phyloP scores from a whole-genome alignment of 2,329 filamentous ascomycete species.

The Aspergillus sp. region DNA sequence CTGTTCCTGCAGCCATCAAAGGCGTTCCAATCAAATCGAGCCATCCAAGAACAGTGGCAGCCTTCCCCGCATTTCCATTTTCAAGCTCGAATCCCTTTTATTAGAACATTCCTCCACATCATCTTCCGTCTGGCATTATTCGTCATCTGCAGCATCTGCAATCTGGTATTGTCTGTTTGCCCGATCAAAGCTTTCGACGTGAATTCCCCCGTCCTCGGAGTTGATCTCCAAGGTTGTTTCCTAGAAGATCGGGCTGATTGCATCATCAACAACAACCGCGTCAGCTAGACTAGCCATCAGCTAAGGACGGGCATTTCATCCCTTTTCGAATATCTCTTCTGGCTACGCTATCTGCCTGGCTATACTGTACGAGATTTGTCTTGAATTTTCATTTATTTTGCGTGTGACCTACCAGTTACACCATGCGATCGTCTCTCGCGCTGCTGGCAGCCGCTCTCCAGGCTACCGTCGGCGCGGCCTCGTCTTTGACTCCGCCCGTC shows the following conservation, averaged over 20 bases:
- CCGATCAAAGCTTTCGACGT: not conserved
- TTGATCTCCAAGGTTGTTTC: not conserved
- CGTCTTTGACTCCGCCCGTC: constrained; percentile 64
- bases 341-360: constrained; percentile 5
- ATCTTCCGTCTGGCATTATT: not conserved
- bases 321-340: not conserved
- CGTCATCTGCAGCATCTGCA: not conserved
- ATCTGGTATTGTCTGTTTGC: constrained; percentile 1
- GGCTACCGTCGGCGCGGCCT: constrained; percentile 52
- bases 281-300: not conserved
- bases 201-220: not conserved
- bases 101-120: not conserved
- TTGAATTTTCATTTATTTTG: not conserved
- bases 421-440: constrained; percentile 39
- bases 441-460: constrained; percentile 44
- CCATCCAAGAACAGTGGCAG: constrained; percentile 1
- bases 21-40: not conserved
- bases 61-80: constrained; percentile 20
- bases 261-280: constrained; percentile 17
- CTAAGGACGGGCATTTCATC: not conserved
- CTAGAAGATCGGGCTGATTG: constrained; percentile 13
- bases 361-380: constrained; percentile 5
- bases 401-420: not conserved
- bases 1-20: not conserved
- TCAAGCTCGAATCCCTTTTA: not conserved